phyloP scores from a whole-genome alignment of 176 grass and related monocot species.

The Zoysia pacifica region DNA sequence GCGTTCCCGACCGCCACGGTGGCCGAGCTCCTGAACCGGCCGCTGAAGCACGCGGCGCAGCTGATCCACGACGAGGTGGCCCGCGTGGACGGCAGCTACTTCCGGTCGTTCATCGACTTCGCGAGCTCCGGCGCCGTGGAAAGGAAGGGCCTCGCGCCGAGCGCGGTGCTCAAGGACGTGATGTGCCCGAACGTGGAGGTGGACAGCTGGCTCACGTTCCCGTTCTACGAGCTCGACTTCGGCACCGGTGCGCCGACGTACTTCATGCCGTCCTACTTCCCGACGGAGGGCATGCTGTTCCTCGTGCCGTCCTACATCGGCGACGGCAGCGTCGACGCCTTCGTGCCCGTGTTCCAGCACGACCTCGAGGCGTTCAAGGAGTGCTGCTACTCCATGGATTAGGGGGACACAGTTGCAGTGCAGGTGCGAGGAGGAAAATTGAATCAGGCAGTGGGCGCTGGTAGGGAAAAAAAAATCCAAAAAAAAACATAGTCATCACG shows the following conservation, averaged over 20 bases:
- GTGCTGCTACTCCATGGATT: conserved; percentile 56
- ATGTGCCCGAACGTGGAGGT: conserved; percentile 72
- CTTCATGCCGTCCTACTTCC: conserved; percentile 82
- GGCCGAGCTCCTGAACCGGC: conserved; percentile 38
- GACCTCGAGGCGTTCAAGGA: conserved; percentile 67
- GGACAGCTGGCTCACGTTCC: conserved; percentile 79
- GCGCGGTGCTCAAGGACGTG: conserved; percentile 47
- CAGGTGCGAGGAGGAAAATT: accelerated
- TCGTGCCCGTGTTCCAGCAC: conserved; percentile 64
- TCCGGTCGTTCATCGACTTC: conserved; percentile 79
- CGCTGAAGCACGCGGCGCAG: conserved; percentile 57
- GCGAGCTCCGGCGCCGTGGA: conserved; percentile 45
- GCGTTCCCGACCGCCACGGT: conserved; percentile 53
- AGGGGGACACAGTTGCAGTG: neutral
- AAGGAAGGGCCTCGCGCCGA: conserved; percentile 46
- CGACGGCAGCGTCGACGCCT: conserved; percentile 77
- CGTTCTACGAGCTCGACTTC: conserved; percentile 78
- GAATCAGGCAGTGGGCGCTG: no score
- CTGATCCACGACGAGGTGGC: conserved; percentile 57
- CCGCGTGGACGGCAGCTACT: conserved; percentile 62
- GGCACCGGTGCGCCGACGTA: conserved; percentile 60
- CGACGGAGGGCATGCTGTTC: conserved; percentile 65
- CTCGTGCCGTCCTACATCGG: conserved; percentile 60
- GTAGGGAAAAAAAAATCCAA: neutral
- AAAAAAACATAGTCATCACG: neutral